These are phyloP conservation scores for Metschnikowia colocasiae DNA, from an alignment of 805 yeast species.

Conservation along the genomic window DNA sequence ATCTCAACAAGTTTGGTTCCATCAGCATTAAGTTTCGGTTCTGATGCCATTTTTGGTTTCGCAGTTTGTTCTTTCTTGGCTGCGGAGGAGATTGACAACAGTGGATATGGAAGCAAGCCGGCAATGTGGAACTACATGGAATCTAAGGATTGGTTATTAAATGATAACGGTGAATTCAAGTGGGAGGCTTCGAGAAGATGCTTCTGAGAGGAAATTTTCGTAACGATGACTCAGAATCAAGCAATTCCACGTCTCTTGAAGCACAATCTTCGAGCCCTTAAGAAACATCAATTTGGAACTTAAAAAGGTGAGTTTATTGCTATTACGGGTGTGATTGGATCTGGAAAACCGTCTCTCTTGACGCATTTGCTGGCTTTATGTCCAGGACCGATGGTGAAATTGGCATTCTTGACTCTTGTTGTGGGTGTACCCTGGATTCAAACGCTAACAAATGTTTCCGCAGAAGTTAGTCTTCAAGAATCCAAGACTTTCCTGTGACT, in stretches of 20 bases:
- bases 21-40: constrained; percentile 60
- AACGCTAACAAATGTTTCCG: too few species aligned
- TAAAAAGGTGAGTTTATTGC: constrained; percentile 67
- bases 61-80: constrained; percentile 51
- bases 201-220: constrained; percentile 1
- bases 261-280: constrained; percentile 43
- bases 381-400: constrained; percentile 49
- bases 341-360: constrained; percentile 75
- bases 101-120: constrained; percentile 23
- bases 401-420: constrained; percentile 51
- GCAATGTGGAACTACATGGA: constrained; percentile 25
- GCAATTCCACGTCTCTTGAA: constrained; percentile 11
- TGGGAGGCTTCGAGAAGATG: constrained; percentile 52
- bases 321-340: constrained; percentile 76
- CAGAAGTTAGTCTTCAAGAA: too few species aligned
- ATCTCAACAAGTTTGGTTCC: constrained; percentile 64
- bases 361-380: constrained; percentile 73
- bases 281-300: constrained; percentile 50
- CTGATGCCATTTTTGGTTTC: constrained; percentile 64
- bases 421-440: constrained; percentile 80
- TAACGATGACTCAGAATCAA: not conserved
- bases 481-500: too few species aligned
- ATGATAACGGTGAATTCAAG: constrained; percentile 50
- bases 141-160: constrained; percentile 40
- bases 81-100: constrained; percentile 39